Conservation (phyloP, 1,284 basidiomycete genomes). For the Trametes hirsuta region DNA sequence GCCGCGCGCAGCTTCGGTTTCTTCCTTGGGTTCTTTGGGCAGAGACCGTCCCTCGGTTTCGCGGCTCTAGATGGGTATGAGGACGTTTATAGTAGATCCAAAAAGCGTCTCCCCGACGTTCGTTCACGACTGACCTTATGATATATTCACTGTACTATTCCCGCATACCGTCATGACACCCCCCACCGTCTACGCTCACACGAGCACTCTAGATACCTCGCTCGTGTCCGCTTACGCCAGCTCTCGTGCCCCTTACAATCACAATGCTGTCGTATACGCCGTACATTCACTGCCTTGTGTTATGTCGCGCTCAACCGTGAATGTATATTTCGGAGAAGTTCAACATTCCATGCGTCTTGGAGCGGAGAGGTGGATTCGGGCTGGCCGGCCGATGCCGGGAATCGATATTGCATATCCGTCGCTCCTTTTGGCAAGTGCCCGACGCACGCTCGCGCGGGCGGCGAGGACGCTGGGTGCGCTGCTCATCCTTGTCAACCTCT, state of each 20-base stretch:
- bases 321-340: neutral
- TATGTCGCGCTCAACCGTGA: slow-evolving; percentile 4
- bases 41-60: slow-evolving; percentile 10
- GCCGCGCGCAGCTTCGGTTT: slow-evolving; percentile 10
- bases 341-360: neutral
- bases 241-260: slow-evolving; percentile 1
- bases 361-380: no score
- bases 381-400: slow-evolving; percentile 8
- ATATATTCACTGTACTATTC: slow-evolving; percentile 32
- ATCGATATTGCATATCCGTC: slow-evolving; percentile 3
- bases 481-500: neutral
- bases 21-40: slow-evolving; percentile 13
- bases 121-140: slow-evolving; percentile 25
- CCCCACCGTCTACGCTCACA: slow-evolving; percentile 6
- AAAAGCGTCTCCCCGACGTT: slow-evolving; percentile 30
- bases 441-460: neutral
- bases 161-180: slow-evolving; percentile 21
- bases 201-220: slow-evolving; percentile 20
- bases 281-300: neutral
- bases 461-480: neutral
- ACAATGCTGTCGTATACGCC: slow-evolving; percentile 11
- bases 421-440: slow-evolving; percentile 2
- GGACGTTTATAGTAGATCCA: slow-evolving; percentile 23
- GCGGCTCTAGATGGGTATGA: slow-evolving; percentile 25
- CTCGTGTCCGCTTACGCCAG: slow-evolving; percentile 11